phyloP scores from a whole-genome alignment of 805 yeast species.

The Yarrowia porcina region DNA sequence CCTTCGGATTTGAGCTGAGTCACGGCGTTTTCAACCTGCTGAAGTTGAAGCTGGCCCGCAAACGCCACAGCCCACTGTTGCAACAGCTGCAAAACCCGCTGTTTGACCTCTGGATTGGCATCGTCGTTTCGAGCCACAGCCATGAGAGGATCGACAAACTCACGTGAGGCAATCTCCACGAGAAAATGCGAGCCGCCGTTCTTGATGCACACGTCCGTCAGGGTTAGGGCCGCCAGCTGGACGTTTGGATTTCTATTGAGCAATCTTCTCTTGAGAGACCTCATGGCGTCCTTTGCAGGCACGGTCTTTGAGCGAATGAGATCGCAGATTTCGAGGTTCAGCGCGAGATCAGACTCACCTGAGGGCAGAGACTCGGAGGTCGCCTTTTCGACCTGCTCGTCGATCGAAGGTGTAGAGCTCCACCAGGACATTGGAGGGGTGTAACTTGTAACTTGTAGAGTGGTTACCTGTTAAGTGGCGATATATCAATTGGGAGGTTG shows the following conservation, averaged over 20 bases:
- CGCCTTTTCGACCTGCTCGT: slow-evolving; percentile 65
- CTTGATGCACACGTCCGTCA: slow-evolving; percentile 83
- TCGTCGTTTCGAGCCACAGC: slow-evolving; percentile 20
- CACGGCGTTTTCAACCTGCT: slow-evolving; percentile 62
- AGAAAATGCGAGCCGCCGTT: slow-evolving; percentile 89
- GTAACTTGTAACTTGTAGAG: not conserved
- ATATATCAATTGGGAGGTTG: slow-evolving; percentile 13
- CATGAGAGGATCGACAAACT: slow-evolving; percentile 71
- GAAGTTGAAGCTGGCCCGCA: slow-evolving; percentile 59
- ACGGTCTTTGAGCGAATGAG: slow-evolving; percentile 76
- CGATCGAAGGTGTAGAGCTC: slow-evolving; percentile 44
- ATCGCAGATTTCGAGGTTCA: slow-evolving; percentile 84
- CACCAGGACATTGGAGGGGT: slow-evolving; percentile 40
- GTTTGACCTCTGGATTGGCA: slow-evolving; percentile 49
- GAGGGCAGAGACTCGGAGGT: slow-evolving; percentile 88
- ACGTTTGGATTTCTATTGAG: slow-evolving; percentile 74
- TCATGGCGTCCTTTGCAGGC: slow-evolving; percentile 77
- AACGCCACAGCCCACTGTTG: slow-evolving; percentile 79
- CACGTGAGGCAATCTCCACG: slow-evolving; percentile 73
- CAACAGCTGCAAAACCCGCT: slow-evolving; percentile 57
- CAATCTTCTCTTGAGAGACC: slow-evolving; percentile 73
- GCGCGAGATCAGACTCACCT: slow-evolving; percentile 73
- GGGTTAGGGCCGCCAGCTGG: slow-evolving; percentile 67
- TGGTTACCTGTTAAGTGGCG: not conserved
- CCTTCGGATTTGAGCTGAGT: slow-evolving; percentile 57